Base-by-base conservation (phyloP, 768 basidiomycete genomes). In the Mycena indigotica region DNA sequence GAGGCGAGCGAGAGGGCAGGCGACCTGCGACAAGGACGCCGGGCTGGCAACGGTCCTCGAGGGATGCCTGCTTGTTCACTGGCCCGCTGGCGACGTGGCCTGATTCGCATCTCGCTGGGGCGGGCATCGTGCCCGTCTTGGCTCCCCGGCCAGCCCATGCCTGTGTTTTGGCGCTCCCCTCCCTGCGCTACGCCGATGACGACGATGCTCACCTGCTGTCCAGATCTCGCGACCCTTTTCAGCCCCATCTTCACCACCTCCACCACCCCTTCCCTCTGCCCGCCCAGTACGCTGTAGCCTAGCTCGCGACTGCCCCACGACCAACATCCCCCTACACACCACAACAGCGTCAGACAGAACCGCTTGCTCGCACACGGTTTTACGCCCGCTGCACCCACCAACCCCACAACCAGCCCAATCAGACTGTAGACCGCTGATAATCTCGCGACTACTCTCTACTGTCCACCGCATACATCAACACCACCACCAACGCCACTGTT, bases 181-280 rank as follows among this genome's bases (percentile, higher is more conserved):
- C n/a, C n/a, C n/a, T n/a, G n/a, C n/a, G n/a, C n/a, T n/a, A n/a
- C n/a, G n/a, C n/a, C n/a, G n/a, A n/a, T n/a, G n/a, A n/a, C n/a
- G n/a, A n/a, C n/a, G n/a, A n/a, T 60, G 49, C 48, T 23, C 28
- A 69, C 46, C 29, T 48, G 56, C 44, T 32, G 45, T n/a, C n/a
- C 66, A 91, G 88, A 84, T 83, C 91, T 92, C 90, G 90, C 90
- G 90, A 92, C 91, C 90, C 90, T 92, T 91, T 23, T 48, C 56
- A 85, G 80, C 88, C 87, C 87, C 87, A 77, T 82, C 88, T 78
- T 72, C 73, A 72, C 61, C n/a, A n/a, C n/a, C n/a, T n/a, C 64
- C 69, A 80, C 87, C 79, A 72, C 73, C 61, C 58, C 55, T 60
- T 60, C n/a, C n/a, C n/a, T n/a, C n/a, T n/a, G n/a, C n/a, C n/a